A percentile compares a stretch with the other conserved stretches of the same genome.
phyloP scores from a whole-genome alignment of 768 basidiomycete species.

The Tulasnella sp. region DNA sequence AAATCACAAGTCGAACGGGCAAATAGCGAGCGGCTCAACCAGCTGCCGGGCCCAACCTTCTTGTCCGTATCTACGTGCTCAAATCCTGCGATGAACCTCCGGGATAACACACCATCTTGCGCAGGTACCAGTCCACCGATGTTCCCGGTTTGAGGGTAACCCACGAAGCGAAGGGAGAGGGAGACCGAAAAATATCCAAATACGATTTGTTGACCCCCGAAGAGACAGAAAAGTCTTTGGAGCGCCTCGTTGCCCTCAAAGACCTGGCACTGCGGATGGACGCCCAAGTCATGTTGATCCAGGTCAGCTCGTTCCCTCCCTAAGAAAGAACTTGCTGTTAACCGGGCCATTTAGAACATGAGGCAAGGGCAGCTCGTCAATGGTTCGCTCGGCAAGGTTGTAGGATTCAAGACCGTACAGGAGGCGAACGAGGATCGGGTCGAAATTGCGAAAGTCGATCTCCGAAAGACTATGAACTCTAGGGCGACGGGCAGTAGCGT shows the following conservation, averaged over 20 bases:
- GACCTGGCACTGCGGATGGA: conserved; percentile 43
- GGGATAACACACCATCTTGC: background rate
- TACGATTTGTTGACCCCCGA: conserved; percentile 33
- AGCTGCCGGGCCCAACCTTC: conserved; percentile 35
- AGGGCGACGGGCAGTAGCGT: background rate
- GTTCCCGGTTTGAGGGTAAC: background rate
- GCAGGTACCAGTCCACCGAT: background rate
- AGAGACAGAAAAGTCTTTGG: conserved; percentile 43
- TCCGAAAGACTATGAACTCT: background rate
- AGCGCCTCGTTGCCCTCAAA: conserved; percentile 31
- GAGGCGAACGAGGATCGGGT: conserved; percentile 42
- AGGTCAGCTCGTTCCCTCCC: background rate
- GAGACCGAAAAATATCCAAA: background rate
- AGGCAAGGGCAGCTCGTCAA: conserved; percentile 66
- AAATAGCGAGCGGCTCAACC: conserved; percentile 48
- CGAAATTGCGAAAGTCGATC: conserved; percentile 1
- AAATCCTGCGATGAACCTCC: background rate
- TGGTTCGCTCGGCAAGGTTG: conserved; percentile 59
- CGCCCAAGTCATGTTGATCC: conserved; percentile 74
- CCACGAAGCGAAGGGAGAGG: background rate
- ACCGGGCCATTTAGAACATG: conserved; percentile 50
- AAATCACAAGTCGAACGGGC: conserved; percentile 67
- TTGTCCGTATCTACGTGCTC: conserved; percentile 40
- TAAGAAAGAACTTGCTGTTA: background rate
- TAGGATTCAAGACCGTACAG: conserved; percentile 43